Evolutionary conservation across 2,329 filamentous ascomycete species (phyloP), one percentile per base, ranked within the genome.

Genomic region (Botrytis sinoallii): DNA sequence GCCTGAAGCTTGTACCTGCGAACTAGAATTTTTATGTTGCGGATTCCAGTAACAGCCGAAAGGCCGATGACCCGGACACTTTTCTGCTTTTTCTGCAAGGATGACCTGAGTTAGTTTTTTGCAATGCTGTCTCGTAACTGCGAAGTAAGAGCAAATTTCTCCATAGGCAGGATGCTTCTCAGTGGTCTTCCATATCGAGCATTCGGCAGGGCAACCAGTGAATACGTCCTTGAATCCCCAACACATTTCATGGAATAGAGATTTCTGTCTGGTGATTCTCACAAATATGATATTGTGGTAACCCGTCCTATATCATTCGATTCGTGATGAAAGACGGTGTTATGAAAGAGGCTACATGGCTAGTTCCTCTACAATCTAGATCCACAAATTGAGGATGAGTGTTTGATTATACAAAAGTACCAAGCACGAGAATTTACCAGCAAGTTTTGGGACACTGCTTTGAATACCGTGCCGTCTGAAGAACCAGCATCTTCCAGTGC

Each of bases 31-130:
- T 25, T n/a, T 1, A n/a, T n/a, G 5, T 40, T 25, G 35, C 35
- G 1, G 10, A 40, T n/a, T 14, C 14, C 14, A 22, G 16, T 5
- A 7, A 7, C 18, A 6, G 25, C 6, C 12, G 0, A 9, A 25
- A 63, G 12, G 35, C 4, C 9, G 3, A 18, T 63, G 22, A 6
- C 8, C 35, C 7, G 60, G 12, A 63, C 60, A 63, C 6, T 40
- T 40, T 40, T 14, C 14, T 40, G 22, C 22, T n/a, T 40, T 25
- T 40, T 1, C 3, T 16, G 7, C 12, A 40, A 63, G 0, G 22
- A 2, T 40, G 12, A 4, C 32, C 25, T 5, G 35, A 40, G 1
- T 10, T 8, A 14, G 35, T 40, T 40, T n/a, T 18, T n/a, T 25
- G 22, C 60, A 63, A 40, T 16, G 22, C 35, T 63, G 35, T n/a